These are phyloP conservation scores for Drechslerella coelobrocha DNA, from an alignment of 2,329 filamentous ascomycete genomes.

Conservation along the genomic window DNA sequence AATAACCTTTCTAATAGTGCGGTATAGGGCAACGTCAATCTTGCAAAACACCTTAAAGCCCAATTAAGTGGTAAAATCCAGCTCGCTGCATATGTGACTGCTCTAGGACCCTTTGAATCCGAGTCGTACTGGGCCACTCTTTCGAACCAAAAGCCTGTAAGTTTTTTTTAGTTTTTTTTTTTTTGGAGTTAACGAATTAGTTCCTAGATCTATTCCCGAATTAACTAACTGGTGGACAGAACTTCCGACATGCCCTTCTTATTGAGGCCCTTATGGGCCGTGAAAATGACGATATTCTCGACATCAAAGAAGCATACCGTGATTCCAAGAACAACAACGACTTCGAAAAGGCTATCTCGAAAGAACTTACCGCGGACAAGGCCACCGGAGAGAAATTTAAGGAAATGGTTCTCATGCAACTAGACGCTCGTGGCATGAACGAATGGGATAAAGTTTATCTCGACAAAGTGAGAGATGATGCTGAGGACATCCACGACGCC, in stretches of 20 bases:
- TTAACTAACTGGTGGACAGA: constrained; percentile 59
- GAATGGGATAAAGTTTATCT: constrained; percentile 69
- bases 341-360: constrained; percentile 83
- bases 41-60: constrained; percentile 82
- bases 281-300: constrained; percentile 81
- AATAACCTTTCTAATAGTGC: constrained; percentile 50
- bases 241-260: constrained; percentile 77
- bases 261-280: constrained; percentile 93
- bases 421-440: constrained; percentile 75
- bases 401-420: constrained; percentile 78
- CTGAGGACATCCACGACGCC: constrained; percentile 71
- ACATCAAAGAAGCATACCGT: constrained; percentile 85
- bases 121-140: constrained; percentile 98
- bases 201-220: constrained; percentile 65
- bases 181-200: not conserved
- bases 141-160: constrained; percentile 74
- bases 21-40: constrained; percentile 74
- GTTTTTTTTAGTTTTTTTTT: constrained; percentile 10
- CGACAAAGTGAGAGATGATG: constrained; percentile 69
- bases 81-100: constrained; percentile 86
- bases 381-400: constrained; percentile 67
- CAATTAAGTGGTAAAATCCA: constrained; percentile 75
- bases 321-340: constrained; percentile 91
- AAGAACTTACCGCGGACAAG: constrained; percentile 92
- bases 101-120: constrained; percentile 86